Percentiles rank a stretch among this genome's conserved stretches.
Evolutionary conservation across 106 monocot species (phyloP).

Genomic region (Narthecium ossifragum): DNA sequence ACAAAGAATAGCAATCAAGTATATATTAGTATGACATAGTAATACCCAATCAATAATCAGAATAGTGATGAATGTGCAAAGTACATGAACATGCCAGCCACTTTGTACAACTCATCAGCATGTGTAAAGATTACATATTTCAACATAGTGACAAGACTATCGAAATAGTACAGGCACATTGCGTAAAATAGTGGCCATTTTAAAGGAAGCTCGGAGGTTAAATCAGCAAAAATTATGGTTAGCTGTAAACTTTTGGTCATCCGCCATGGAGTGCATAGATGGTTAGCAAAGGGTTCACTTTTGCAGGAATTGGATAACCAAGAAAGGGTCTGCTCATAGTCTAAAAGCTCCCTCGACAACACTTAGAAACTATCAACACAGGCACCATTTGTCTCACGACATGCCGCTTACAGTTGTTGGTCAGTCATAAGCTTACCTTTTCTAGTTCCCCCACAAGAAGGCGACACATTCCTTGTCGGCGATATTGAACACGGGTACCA

Average conservation of each 20-base stretch:
- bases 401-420: not conserved
- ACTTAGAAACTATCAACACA: too few species aligned
- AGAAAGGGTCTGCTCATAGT: not conserved
- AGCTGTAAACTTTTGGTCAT: not conserved
- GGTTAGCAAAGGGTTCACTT: not conserved
- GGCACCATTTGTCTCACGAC: not conserved
- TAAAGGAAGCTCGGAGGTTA: too few species aligned
- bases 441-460: conserved; percentile 55
- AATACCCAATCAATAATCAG: not conserved
- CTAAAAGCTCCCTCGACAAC: not conserved
- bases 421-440: conserved; percentile 29
- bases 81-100: too few species aligned
- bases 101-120: too few species aligned
- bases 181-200: too few species aligned
- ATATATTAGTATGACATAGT: not conserved
- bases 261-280: not conserved
- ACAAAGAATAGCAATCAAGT: not conserved
- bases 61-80: not conserved
- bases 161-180: too few species aligned
- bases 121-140: not conserved
- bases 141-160: too few species aligned
- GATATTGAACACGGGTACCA: conserved; percentile 39
- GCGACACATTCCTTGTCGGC: conserved; percentile 55
- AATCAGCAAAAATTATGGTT: too few species aligned
- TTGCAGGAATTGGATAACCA: not conserved